Percentiles rank a stretch among this genome's conserved stretches.
phyloP scores from a whole-genome alignment of 305 asterid species.

The Nicotiana rustica region DNA sequence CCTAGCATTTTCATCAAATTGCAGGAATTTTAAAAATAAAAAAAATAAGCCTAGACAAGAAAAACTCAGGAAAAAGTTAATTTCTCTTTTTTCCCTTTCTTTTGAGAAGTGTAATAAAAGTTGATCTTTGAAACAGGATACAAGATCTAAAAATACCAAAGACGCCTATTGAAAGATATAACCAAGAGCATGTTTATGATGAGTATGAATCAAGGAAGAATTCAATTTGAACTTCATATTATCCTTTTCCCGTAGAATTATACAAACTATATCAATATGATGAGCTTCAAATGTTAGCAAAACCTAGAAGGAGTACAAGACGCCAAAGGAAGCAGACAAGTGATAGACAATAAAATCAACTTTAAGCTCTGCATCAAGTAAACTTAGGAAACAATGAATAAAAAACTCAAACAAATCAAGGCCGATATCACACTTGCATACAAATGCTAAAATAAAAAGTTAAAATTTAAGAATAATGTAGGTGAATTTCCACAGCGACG shows the following conservation, averaged over 20 bases:
- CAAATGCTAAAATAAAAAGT: conserved; percentile 2
- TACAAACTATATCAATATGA: conserved; percentile 18
- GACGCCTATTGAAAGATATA: no score
- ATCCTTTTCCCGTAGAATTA: conserved; percentile 5
- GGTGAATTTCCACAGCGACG: background rate
- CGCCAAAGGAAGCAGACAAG: conserved; percentile 13
- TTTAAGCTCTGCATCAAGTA: no score
- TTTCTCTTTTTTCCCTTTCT: background rate
- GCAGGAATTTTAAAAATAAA: background rate
- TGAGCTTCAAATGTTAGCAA: background rate
- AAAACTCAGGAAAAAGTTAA: background rate
- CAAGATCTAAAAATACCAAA: conserved; percentile 8
- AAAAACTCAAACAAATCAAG: conserved; percentile 1
- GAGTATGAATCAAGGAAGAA: background rate
- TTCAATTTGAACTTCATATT: conserved; percentile 14
- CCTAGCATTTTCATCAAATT: conserved; percentile 18
- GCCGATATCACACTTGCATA: background rate
- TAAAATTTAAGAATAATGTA: background rate
- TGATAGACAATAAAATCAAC: no score
- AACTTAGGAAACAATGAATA: background rate
- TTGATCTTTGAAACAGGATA: background rate
- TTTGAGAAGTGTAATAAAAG: background rate
- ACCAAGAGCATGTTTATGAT: background rate
- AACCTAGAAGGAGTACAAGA: background rate
- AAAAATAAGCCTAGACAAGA: background rate